phyloP scores from a whole-genome alignment of 1,139 yeast genomes.

The Suzukiozyma palmioleophila region DNA sequence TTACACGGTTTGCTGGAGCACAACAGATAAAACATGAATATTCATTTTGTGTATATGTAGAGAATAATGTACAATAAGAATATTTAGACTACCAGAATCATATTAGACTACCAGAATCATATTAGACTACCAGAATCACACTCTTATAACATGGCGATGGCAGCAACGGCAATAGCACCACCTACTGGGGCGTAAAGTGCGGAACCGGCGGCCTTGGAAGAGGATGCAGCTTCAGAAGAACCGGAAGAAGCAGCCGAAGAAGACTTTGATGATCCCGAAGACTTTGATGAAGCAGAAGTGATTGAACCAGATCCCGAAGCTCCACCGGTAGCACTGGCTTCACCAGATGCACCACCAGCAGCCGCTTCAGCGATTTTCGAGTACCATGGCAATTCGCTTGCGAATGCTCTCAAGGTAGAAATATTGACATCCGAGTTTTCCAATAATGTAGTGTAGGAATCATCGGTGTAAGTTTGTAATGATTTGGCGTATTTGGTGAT shows the following conservation, averaged over 20 bases:
- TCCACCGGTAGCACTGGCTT: slow-evolving; percentile 7
- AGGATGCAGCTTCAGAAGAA: slow-evolving; percentile 4
- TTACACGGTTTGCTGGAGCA: too few relatives aligned
- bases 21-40: not conserved
- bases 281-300: slow-evolving; percentile 1
- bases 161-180: slow-evolving; percentile 32
- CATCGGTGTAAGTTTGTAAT: slow-evolving; percentile 36
- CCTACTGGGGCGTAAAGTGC: slow-evolving; percentile 27
- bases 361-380: slow-evolving; percentile 24
- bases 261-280: not conserved
- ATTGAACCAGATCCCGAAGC: not conserved
- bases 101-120: not conserved
- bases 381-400: slow-evolving; percentile 43
- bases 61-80: slow-evolving; percentile 2
- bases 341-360: slow-evolving; percentile 9
- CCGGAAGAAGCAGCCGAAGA: not conserved
- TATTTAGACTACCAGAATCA: too few relatives aligned
- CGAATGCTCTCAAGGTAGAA: slow-evolving; percentile 26
- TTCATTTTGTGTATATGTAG: not conserved
- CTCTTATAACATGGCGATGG: slow-evolving; percentile 29
- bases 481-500: slow-evolving; percentile 33
- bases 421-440: slow-evolving; percentile 21
- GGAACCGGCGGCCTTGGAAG: slow-evolving; percentile 9
- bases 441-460: slow-evolving; percentile 39
- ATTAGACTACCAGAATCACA: not conserved